These are phyloP conservation scores for Chlamydomonas eustigma DNA, from an alignment of 139 green algal genomes.

Conservation along the genomic window DNA sequence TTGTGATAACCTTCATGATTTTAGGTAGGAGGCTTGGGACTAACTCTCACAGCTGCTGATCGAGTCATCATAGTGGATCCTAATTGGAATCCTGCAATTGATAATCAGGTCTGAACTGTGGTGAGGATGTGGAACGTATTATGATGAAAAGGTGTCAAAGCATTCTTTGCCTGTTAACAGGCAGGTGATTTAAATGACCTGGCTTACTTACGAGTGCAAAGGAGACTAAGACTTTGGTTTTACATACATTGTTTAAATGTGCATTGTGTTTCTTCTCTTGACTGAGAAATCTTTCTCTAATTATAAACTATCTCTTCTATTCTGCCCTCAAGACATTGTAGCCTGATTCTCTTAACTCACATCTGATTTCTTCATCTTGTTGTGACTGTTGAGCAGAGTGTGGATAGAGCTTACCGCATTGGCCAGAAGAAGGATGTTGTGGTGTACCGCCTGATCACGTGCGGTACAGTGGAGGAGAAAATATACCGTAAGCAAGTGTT, in stretches of 20 bases:
- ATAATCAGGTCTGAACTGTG: conserved; percentile 30
- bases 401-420: conserved; percentile 85
- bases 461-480: conserved; percentile 89
- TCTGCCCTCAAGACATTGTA: no score
- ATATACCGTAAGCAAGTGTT: conserved; percentile 85
- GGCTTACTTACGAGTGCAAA: no score
- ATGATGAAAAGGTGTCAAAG: conserved; percentile 5
- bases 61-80: conserved; percentile 82
- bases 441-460: conserved; percentile 84
- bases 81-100: conserved; percentile 57
- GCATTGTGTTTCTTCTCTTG: no score
- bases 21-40: conserved; percentile 85
- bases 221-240: no score
- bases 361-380: background rate
- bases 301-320: no score
- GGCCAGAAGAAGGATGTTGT: conserved; percentile 67
- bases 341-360: no score
- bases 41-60: conserved; percentile 91
- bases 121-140: conserved; percentile 5
- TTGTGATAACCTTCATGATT: no score
- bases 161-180: no score
- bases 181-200: no score
- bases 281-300: no score
- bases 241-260: no score
- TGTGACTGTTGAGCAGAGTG: conserved; percentile 59